These are phyloP conservation scores for Macrophomina phaseolina DNA, from an alignment of 2,329 filamentous ascomycete species.

Conservation along the genomic window DNA sequence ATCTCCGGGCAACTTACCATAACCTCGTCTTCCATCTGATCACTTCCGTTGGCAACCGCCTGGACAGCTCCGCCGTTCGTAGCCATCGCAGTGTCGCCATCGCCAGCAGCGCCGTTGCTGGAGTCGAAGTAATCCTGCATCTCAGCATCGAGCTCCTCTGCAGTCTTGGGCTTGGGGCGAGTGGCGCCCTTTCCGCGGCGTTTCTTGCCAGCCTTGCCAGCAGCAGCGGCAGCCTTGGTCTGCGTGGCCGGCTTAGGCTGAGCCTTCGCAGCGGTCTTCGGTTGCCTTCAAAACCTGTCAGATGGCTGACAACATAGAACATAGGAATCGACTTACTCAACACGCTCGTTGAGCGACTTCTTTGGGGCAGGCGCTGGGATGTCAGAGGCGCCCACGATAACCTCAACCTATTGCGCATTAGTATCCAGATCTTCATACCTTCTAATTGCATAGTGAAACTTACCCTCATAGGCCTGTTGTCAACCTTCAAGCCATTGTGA, in stretches of 20 bases:
- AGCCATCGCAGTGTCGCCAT: constrained; percentile 51
- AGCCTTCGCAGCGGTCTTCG: constrained; percentile 62
- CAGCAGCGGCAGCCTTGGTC: constrained; percentile 65
- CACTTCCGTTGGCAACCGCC: constrained; percentile 48
- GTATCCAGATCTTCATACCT: not conserved
- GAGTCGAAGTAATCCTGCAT: constrained; percentile 93
- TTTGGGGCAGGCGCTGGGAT: constrained; percentile 71
- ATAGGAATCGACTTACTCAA: constrained; percentile 64
- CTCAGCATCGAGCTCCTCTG: constrained; percentile 93
- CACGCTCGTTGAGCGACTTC: constrained; percentile 82
- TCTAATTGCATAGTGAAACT: constrained; percentile 30
- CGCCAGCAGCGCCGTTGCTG: constrained; percentile 50
- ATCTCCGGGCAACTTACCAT: constrained; percentile 33
- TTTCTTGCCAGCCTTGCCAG: constrained; percentile 58
- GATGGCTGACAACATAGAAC: constrained; percentile 34
- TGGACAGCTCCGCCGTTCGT: constrained; percentile 53
- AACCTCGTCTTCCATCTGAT: constrained; percentile 50
- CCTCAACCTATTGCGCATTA: constrained; percentile 71
- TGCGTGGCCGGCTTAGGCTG: constrained; percentile 75
- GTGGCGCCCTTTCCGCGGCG: constrained; percentile 60
- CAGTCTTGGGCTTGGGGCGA: constrained; percentile 78
- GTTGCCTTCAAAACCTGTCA: constrained; percentile 60
- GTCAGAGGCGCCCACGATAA: constrained; percentile 79
- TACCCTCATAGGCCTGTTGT: constrained; percentile 90
- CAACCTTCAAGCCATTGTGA: constrained; percentile 88